phyloP scores from a whole-genome alignment of 352 stramenopile genomes.

The Globisporangium mamillatum region DNA sequence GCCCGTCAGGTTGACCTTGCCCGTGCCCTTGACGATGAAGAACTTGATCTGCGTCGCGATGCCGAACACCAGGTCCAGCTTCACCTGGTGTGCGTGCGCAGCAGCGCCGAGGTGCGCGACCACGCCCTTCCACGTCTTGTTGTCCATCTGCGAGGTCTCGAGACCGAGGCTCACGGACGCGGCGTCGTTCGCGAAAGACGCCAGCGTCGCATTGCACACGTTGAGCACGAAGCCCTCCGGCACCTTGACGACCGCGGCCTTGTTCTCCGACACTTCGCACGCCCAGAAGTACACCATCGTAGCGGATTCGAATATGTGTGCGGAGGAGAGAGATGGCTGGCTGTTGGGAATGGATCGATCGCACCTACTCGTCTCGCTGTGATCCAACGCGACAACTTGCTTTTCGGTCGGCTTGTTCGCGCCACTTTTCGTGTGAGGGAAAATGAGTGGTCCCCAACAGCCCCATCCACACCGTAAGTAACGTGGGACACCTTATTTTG shows the following conservation, averaged over 20 bases:
- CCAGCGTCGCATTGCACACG: conserved; percentile 49
- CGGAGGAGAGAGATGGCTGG: not conserved
- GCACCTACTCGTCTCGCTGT: not conserved
- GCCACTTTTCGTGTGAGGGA: not conserved
- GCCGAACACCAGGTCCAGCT: conserved; percentile 77
- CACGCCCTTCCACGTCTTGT: conserved; percentile 58
- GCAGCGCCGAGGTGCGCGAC: conserved; percentile 53
- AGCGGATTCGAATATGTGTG: conserved; percentile 4
- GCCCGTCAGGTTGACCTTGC: conserved; percentile 68
- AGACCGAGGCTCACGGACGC: conserved; percentile 43
- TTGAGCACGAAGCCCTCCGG: conserved; percentile 64
- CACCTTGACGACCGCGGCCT: conserved; percentile 46
- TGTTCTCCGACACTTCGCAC: conserved; percentile 52
- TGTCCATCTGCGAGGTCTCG: conserved; percentile 67
- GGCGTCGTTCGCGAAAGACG: conserved; percentile 18
- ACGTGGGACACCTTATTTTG: not conserved
- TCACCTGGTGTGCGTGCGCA: conserved; percentile 54
- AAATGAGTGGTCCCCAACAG: conserved; percentile 1
- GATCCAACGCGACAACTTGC: not conserved
- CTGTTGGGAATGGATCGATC: not conserved
- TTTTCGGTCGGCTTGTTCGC: not conserved
- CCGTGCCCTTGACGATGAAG: conserved; percentile 55
- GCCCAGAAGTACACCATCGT: conserved; percentile 59
- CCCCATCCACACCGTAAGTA: not conserved
- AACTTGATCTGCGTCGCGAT: conserved; percentile 65